Percentiles rank a stretch among this genome's conserved stretches.
phyloP scores from a whole-genome alignment of 495 filamentous ascomycete genomes.

The Neurospora tetraspora region DNA sequence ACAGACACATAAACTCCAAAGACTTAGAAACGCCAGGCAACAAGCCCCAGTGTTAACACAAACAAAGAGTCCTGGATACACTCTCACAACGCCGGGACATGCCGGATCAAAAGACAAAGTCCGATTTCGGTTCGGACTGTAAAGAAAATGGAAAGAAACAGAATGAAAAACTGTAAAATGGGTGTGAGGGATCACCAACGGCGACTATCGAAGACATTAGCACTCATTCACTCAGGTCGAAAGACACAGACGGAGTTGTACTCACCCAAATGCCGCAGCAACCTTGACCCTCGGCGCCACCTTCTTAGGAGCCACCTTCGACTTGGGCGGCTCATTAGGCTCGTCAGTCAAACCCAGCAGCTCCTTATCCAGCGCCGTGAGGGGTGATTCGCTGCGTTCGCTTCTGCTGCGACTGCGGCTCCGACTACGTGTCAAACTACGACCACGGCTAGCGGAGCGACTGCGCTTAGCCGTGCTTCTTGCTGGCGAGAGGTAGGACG shows the following conservation, averaged over 20 bases:
- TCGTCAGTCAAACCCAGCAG: conserved; percentile 15
- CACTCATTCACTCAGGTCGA: not conserved
- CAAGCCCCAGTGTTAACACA: not conserved
- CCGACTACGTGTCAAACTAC: not conserved
- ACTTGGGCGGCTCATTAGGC: conserved; percentile 1
- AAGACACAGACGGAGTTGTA: not conserved
- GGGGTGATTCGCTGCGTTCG: conserved; percentile 16
- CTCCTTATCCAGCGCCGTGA: conserved; percentile 14
- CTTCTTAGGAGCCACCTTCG: conserved; percentile 1
- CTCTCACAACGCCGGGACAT: not conserved
- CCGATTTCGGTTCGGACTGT: not conserved
- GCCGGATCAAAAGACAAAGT: not conserved
- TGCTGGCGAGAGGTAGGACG: not conserved
- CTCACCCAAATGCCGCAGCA: conserved; percentile 20
- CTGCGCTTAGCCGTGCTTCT: conserved; percentile 1
- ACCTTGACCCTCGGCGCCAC: conserved; percentile 15
- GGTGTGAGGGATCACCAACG: not conserved
- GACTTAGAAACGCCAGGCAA: not conserved
- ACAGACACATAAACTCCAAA: not conserved
- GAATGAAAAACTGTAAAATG: not conserved
- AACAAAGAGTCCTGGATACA: not conserved
- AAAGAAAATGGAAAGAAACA: not conserved
- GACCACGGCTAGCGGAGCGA: not conserved
- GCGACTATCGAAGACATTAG: not conserved
- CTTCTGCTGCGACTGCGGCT: conserved; percentile 5